Evolutionary conservation across 2,329 filamentous ascomycete species (phyloP), one percentile per base, ranked within the genome.

Genomic region (Aspergillus sp.): DNA sequence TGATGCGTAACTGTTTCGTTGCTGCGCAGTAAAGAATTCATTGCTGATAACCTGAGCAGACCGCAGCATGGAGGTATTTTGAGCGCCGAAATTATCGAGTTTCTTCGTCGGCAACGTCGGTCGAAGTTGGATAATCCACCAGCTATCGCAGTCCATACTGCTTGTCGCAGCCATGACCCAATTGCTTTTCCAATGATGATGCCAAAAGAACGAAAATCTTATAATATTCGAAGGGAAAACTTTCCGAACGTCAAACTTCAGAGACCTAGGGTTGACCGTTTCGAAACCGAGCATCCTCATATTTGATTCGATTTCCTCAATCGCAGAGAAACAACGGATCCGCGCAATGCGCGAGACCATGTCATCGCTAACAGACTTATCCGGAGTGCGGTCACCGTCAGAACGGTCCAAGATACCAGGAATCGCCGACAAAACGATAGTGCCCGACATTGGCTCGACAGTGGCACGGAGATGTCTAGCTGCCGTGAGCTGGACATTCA

Each of bases 381-480:
- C 61, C 10, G 73, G 69, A 50, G 88, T 90, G 46, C 94, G 72
- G 32, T 77, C 78, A 30, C 69, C 71, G 59, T 94, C 87, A 12
- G 76, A 74, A 19, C 79, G 73, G 6, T 73, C 70, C 3, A 77
- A 73, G 40, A 76, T 68, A 48, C 72, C 74, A 2, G 79, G 79
- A 43, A 78, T 77, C 9, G 88, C 86, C 48, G 80, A 79, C 34
- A 95, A 67, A 7, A 82, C 79, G 51, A 89, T 84, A 7, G 76
- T 69, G n/a, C 93, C 93, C 0, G 86, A 89, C 28, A 86, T 80
- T 0, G 85, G 81, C 54, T 94, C 88, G 41, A 96, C 75, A 12
- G 79, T 75, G 29, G 94, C 66, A 4, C 73, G 78, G 32, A 85
- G 68, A 34, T 74, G 70, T 46, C 80, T 75, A 28, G 76, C 72